Evolutionary conservation across 129 eudicot species (phyloP), one percentile per base, ranked within the genome.

Genomic region (Arctium lappa): DNA sequence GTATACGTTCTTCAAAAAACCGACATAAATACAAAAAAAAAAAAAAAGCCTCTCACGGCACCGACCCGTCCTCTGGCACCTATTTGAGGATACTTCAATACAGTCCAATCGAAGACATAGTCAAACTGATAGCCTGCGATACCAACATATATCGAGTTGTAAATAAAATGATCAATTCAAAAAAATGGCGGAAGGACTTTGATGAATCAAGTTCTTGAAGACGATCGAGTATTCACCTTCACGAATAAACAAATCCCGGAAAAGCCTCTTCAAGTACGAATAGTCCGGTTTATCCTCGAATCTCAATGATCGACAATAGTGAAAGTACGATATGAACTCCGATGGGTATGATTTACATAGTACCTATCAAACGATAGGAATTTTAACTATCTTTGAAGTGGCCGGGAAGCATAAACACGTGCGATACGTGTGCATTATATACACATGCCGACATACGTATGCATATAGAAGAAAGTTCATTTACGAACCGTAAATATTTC

Each of bases 211-310:
- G 68, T n/a, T 16, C 1, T 1, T 60, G 27, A 1, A 5, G 68
- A 60, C 5, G 50, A 8, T 9, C 50, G 50, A 44, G 50, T 8
- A 44, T 16, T 79, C 85, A 96, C 99, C 99, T 93, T 96, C 99
- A 56, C 97, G 94, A 76, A 96, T 93, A 87, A 96, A 96, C 32
- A 96, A 89, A 86, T 93, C 98, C 9, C 99, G 83, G 86, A 96
- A 96, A 82, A 96, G 99, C 88, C 97, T 93, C 93, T 96, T 96
- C 79, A 96, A 80, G 86, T 93, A 96, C 8, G 98, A 91, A 89
- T 96, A 96, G 82, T 96, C 97, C 4, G 99, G 99, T 82, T 93
- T 96, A 86, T 96, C 99, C 88, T 96, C 99, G 75, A 96, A 96
- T 48, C 97, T 89, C 82, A 96, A 90, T 6, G 99, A 96, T 69